These are phyloP conservation scores for Populus euphratica DNA, from an alignment of 345 rosid genomes.

Conservation along the genomic window DNA sequence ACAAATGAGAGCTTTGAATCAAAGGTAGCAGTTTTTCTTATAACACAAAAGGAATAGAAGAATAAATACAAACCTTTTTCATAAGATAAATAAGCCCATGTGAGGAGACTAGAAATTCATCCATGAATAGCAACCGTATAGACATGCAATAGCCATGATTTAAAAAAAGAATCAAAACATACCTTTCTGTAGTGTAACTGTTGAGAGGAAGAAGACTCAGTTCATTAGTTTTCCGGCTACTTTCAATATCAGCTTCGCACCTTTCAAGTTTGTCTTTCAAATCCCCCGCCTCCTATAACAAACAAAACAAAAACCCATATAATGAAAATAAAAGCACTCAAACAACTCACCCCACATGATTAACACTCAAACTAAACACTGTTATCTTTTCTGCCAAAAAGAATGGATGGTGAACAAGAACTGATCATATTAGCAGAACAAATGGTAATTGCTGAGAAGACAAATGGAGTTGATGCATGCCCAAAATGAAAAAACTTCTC, in stretches of 20 bases:
- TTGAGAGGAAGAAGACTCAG: slow-evolving; percentile 62
- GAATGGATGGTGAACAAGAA: not conserved
- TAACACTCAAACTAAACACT: no score
- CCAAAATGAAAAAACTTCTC: not conserved
- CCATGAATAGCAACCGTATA: not conserved
- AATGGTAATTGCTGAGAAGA: not conserved
- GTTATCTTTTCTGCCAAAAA: not conserved
- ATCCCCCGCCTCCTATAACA: slow-evolving; percentile 57
- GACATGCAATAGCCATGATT: not conserved
- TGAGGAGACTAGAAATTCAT: not conserved
- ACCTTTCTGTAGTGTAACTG: slow-evolving; percentile 59
- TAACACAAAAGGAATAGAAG: no score
- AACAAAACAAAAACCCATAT: slow-evolving; percentile 14
- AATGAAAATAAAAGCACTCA: not conserved
- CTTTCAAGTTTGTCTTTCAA: slow-evolving; percentile 63
- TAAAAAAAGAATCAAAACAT: slow-evolving; percentile 13
- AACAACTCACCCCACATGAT: no score
- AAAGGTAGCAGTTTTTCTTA: no score
- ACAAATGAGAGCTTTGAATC: no score
- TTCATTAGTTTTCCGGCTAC: slow-evolving; percentile 64
- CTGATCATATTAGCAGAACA: not conserved
- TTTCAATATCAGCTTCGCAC: slow-evolving; percentile 79
- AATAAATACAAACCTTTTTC: no score
- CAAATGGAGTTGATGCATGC: not conserved
- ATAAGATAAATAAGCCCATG: no score